These are phyloP conservation scores for Neurospora sp. DNA, from an alignment of 495 filamentous ascomycete species.

Conservation along the genomic window DNA sequence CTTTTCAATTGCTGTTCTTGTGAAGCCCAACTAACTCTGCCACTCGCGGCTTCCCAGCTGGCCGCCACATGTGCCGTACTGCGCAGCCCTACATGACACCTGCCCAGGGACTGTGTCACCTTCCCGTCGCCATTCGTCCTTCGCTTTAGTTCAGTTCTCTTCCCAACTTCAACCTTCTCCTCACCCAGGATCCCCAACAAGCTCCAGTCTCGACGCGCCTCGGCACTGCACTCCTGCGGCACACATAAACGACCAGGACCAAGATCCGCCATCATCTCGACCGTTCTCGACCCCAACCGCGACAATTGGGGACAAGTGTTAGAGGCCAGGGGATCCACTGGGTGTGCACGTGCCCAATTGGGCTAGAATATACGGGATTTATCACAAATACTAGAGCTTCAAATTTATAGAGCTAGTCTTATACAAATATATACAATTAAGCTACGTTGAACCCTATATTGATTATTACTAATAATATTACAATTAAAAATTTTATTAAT, in stretches of 20 bases:
- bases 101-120: neutral
- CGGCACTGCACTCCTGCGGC: neutral
- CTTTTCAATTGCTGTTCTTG: neutral
- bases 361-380: no score
- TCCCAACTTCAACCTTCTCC: no score
- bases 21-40: neutral
- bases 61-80: neutral
- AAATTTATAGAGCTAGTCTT: no score
- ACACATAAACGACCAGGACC: neutral
- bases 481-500: no score
- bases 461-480: no score
- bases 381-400: no score
- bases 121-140: neutral
- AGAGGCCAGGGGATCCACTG: no score
- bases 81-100: neutral
- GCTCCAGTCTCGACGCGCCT: neutral
- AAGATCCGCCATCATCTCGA: neutral
- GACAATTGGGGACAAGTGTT: neutral
- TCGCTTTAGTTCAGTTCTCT: neutral
- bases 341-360: no score
- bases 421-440: no score
- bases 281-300: no score
- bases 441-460: no score
- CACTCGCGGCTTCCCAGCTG: neutral
- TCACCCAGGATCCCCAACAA: no score